Base-by-base conservation (phyloP, 805 yeast genomes). In the Candida jianshihensis region DNA sequence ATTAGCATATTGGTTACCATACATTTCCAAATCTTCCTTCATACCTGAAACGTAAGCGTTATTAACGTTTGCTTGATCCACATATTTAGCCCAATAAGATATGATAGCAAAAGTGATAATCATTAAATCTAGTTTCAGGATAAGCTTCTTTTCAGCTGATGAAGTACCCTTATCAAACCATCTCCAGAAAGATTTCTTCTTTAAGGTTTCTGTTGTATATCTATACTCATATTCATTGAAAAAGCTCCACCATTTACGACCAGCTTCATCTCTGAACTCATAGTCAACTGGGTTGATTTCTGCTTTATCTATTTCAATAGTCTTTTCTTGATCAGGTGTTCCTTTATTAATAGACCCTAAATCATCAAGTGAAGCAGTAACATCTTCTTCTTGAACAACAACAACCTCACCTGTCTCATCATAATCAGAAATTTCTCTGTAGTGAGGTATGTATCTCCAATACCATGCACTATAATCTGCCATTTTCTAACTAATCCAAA, bases 171-270 rank as follows among this genome's bases (percentile, higher is more conserved):
- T 68, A 30, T 67, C 66, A 43, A 68, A 75, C 82, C 82, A 76
- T 25, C 68, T 60, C 53, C 61, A 74, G 75, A 78, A 75, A 39
- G 63, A 63, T 35, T 63, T 57, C 20, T 57, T 59, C 1, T 49
- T 33, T 11, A 57, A 44, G 22, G 53, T 54, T 4, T 51, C 40
- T 15, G 53, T 56, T 24, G 66, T 64, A 34, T 60, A 52, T 36
- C 84, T 58, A 50, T 77, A 78, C 50, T 78, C 84, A 47, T 71
- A 75, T 49, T 78, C 78, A 46, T 73, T 70, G 39, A 71, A 71
- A 40, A 58, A 70, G 19, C 61, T 63, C 60, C 61, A 69, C 73
- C 76, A 60, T 39, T 9, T 12, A 14, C 68, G 53, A 29, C 57
- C 53, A 13, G 59, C 50, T 40, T 64, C 69, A 42, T 64, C 64